Base-by-base conservation (phyloP, 768 basidiomycete genomes). In the Mycena alexandri region DNA sequence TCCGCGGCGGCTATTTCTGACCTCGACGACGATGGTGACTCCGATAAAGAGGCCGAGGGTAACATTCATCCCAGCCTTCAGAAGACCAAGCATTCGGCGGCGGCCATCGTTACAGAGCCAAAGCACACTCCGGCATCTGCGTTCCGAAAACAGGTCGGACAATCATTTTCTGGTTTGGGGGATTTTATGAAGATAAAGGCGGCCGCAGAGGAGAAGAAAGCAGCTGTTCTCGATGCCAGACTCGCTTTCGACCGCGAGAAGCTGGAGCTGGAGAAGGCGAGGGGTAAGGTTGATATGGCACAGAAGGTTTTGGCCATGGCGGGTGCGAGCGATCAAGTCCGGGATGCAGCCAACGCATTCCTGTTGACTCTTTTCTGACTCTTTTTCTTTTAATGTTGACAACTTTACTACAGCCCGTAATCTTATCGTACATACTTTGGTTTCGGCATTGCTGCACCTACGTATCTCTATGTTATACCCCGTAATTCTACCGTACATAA, bases 221-320 rank as follows among this genome's bases (percentile, higher is more conserved):
- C 57, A 11, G 21, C 29, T 14, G 57, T 38, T 19, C 12, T 34
- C 24, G 44, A 33, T n/a, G 57, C 44, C 2, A 47, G 41, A 29
- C 57, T 59, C 5, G 24, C 13, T 7, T 22, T 57, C 14, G 57
- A 59, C 21, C 43, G 19, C 11, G 33, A 46, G 57, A 46, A 36
- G 44, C 9, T 48, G 19, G 33, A 46, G 33, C 19, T 59, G 43
- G 57, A 59, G 9, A 36, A 59, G 46, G 25, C 9, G 12, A 59
- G 24, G 33, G 57, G 41, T 16, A 59, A 59, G 46, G 46, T 48
- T 19, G 57, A 59, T 17, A 59, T 59, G 44, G 57, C 57, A n/a
- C 57, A 38, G 5, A 48, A 17, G 13, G 44, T 59, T 3, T 25
- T 59, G 14, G 12, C 43, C 1, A 59, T 21, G 21, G 29, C 42